Evolutionary conservation across 2,329 filamentous ascomycete species (phyloP), one percentile per base, ranked within the genome.

Genomic region (Apiospora malaysiana): DNA sequence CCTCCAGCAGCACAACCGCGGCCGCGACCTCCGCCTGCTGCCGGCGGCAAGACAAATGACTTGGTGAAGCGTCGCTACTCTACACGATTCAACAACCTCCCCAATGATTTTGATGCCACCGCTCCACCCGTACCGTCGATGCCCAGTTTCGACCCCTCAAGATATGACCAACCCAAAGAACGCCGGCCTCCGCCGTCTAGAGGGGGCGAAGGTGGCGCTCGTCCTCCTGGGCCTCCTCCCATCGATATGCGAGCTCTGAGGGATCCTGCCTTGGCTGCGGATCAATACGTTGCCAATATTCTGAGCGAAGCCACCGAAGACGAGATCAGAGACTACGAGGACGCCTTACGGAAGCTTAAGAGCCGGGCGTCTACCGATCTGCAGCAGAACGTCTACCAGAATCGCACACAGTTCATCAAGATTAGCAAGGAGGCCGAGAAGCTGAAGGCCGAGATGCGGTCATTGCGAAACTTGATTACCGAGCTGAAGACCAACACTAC

Each of bases 381-480:
- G 27, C 95, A 98, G 81, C 94, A 97, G 79, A 98, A 95, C 82
- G 93, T 99, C 68, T 95, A 97, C 82, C 95, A 98, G 81, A 99
- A 99, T 82, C 91, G 96, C 67, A 97, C 94, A 0, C 96, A 98
- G 78, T 99, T 99, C 79, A 98, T 99, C 86, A 97, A 97, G 82
- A 98, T 99, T 81, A 98, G 95, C 80, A 98, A 98, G 82, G 96
- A 99, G 83, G 96, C 97, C 1, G 96, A 99, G 82, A 98, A 97
- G 84, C 89, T 99, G 71, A 98, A 98, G 83, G 90, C 90, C 70
- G 96, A 99, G 81, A 98, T 99, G 96, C 90, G 94, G 69, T 93
- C 93, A 8, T 88, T 99, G 43, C 90, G 93, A 63, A 94, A 94
- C 74, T 87, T 98, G 69, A 98, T 99, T 92, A 91, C 94, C 2